A percentile compares a stretch with the other conserved stretches of the same genome.
Evolutionary conservation across 768 basidiomycete species (phyloP).

Genomic region (Mrakia frigida): DNA sequence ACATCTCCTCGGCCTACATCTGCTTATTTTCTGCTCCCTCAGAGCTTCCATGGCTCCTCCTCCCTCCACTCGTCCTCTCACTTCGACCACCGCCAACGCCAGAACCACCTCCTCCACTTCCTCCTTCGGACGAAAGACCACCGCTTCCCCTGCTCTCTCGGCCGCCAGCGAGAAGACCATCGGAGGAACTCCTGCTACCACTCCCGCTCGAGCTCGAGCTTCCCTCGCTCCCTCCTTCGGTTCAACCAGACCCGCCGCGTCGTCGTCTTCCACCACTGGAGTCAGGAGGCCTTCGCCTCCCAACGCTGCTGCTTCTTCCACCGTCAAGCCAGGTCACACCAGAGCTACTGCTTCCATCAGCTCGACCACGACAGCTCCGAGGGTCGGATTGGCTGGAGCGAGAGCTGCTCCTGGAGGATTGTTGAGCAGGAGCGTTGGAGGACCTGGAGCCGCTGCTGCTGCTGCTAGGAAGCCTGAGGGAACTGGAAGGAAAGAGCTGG

Average conservation of each 20-base stretch:
- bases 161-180: not conserved
- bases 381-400: not conserved
- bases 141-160: slow-evolving; percentile 20
- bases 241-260: not conserved
- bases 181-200: slow-evolving; percentile 6
- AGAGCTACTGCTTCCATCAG: not conserved
- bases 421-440: slow-evolving; percentile 10
- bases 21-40: not conserved
- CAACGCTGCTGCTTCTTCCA: not conserved
- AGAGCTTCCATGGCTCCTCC: slow-evolving; percentile 17
- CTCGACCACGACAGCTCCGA: not conserved
- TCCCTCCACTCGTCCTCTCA: not conserved
- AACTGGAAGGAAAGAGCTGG: slow-evolving; percentile 17
- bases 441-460: not conserved
- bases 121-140: not conserved
- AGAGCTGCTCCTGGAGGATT: not conserved
- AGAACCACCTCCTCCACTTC: not conserved
- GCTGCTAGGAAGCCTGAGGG: slow-evolving; percentile 6
- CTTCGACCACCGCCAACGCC: not conserved
- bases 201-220: slow-evolving; percentile 8
- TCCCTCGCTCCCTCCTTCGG: slow-evolving; percentile 17
- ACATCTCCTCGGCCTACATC: not conserved
- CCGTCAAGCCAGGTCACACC: slow-evolving; percentile 13
- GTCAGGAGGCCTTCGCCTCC: slow-evolving; percentile 7
- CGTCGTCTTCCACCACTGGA: not conserved